Percentiles rank a stretch among this genome's conserved stretches.
Evolutionary conservation across 495 filamentous ascomycete genomes (phyloP).

Genomic region (Talaromyces nanjingensis): DNA sequence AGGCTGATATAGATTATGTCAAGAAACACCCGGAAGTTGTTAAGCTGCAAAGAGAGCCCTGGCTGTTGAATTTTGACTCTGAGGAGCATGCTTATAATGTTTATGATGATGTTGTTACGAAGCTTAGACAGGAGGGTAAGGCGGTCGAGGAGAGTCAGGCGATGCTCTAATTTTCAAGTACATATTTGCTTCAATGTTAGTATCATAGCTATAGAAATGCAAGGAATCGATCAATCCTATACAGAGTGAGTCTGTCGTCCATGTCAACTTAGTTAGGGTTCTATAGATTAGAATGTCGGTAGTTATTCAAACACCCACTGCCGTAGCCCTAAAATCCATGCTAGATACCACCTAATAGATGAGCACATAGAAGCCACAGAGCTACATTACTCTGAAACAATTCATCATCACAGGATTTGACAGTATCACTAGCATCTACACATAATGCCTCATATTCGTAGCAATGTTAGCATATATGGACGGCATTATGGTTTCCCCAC

Average conservation of each 20-base stretch:
- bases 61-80: constrained; percentile 55
- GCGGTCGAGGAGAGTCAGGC: neutral
- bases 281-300: no score
- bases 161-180: neutral
- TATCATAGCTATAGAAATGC: neutral
- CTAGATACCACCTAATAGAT: neutral
- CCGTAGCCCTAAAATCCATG: neutral
- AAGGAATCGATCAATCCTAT: neutral
- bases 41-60: constrained; percentile 44
- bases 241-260: no score
- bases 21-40: constrained; percentile 53
- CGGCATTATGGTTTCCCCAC: neutral
- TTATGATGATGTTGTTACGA: constrained; percentile 25
- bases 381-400: neutral
- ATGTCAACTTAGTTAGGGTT: no score
- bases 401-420: neutral
- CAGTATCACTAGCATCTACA: neutral
- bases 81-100: constrained; percentile 53
- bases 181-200: neutral
- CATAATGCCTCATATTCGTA: neutral
- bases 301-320: neutral
- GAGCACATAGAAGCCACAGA: neutral
- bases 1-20: constrained; percentile 51
- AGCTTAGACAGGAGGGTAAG: neutral
- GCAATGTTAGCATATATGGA: neutral